Base-by-base conservation (phyloP, 345 rosid species). In the Euphorbia lathyris region DNA sequence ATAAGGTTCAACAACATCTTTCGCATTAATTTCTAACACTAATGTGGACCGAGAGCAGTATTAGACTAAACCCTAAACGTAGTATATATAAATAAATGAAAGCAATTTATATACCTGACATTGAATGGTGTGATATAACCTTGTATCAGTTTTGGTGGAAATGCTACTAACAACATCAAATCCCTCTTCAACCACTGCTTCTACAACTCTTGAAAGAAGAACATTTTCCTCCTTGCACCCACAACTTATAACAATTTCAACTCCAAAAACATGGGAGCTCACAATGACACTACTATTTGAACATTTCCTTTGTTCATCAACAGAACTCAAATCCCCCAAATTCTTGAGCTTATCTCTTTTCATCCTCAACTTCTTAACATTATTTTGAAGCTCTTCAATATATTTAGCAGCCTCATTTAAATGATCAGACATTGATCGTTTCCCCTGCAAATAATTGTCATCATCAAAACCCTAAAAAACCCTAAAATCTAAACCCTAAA, bases 341-440 rank as follows among this genome's bases (percentile, higher is more conserved):
- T 63, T 68, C 57, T 84, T 83, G 17, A 86, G 75, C 51, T 80
- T 77, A 22, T 85, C 81, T 74, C 83, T 86, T 72, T 74, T 78
- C 38, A 20, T 73, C 64, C 84, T 61, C 36, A 87, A 71, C 36
- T 79, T 88, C 65, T 80, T 72, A 59, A 79, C 74, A 73, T 80
- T 85, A 58, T 34, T 73, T 69, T 81, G 79, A 10, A 86, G 69
- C 67, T 82, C 76, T 64, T 74, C 84, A 69, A 93, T 85, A 67
- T 90, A 87, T 52, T 86, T 85, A 73, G 78, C 85, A 1, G 93
- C 92, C 78, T 83, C 97, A 57, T 83, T 66, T 77, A 89, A 85
- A 56, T 85, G 93, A 83, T 90, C 98, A 27, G 96, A 88, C 69
- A 79, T 83, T 32, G 97, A 85, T 13, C 98, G 86, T 79, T 87